phyloP scores from a whole-genome alignment of 768 basidiomycete genomes.

The Tulasnella sp. region DNA sequence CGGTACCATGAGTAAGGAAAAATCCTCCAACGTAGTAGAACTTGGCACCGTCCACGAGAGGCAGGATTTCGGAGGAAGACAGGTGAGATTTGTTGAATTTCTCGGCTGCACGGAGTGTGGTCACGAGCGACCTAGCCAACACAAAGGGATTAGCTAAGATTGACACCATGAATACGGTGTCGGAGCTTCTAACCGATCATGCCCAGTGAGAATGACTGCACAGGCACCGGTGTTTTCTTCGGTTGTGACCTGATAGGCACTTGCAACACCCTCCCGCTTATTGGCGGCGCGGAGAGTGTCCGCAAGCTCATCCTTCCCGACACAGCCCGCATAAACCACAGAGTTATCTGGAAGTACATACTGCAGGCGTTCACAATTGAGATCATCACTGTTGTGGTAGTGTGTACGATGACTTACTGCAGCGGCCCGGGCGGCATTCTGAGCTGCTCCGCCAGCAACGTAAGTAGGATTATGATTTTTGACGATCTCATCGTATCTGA shows the following conservation, averaged over 20 bases:
- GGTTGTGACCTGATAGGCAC: slow-evolving; percentile 81
- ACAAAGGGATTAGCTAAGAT: too few species aligned
- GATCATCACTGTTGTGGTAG: slow-evolving; percentile 12
- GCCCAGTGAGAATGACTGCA: slow-evolving; percentile 88
- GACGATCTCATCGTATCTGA: slow-evolving; percentile 84
- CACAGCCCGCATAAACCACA: slow-evolving; percentile 89
- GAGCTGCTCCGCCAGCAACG: slow-evolving; percentile 93
- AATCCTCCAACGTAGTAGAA: slow-evolving; percentile 93
- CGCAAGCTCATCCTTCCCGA: slow-evolving; percentile 87
- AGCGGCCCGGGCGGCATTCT: slow-evolving; percentile 93
- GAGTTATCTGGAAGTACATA: slow-evolving; percentile 81
- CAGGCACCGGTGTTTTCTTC: slow-evolving; percentile 92
- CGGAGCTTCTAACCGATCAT: slow-evolving; percentile 80
- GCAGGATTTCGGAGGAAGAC: slow-evolving; percentile 57
- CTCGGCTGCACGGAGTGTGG: slow-evolving; percentile 82
- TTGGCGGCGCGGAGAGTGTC: slow-evolving; percentile 83
- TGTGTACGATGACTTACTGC: slow-evolving; percentile 58
- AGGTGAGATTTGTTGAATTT: slow-evolving; percentile 78
- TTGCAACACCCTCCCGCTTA: slow-evolving; percentile 77
- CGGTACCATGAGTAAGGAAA: slow-evolving; percentile 89
- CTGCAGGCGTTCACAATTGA: slow-evolving; percentile 32
- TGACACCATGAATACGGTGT: background rate
- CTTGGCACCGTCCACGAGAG: slow-evolving; percentile 67
- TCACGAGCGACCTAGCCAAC: slow-evolving; percentile 71
- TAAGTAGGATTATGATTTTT: slow-evolving; percentile 62